These are phyloP conservation scores for Brettanomyces nanus DNA, from an alignment of 805 yeast species.

Conservation along the genomic window DNA sequence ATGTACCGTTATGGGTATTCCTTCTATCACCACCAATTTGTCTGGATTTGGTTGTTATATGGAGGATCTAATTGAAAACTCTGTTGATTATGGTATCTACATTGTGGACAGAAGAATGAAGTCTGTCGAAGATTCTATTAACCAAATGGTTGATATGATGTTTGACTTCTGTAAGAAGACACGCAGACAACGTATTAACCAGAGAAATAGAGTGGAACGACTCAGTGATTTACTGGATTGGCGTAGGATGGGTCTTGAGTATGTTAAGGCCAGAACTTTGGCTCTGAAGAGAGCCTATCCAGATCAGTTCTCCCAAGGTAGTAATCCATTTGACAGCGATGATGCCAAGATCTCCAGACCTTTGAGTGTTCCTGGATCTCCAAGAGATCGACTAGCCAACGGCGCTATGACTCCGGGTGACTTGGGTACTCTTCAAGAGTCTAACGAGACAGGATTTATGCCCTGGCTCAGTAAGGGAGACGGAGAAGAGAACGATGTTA, in stretches of 20 bases:
- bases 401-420: slow-evolving; percentile 94
- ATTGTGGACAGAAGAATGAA: slow-evolving; percentile 92
- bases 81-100: slow-evolving; percentile 93
- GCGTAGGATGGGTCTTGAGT: slow-evolving; percentile 97
- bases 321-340: slow-evolving; percentile 28
- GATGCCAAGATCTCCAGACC: slow-evolving; percentile 78
- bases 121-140: slow-evolving; percentile 86
- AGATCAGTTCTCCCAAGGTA: slow-evolving; percentile 51
- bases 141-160: slow-evolving; percentile 86
- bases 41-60: slow-evolving; percentile 98
- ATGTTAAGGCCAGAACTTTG: slow-evolving; percentile 87
- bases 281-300: slow-evolving; percentile 94
- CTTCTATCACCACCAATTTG: slow-evolving; percentile 90
- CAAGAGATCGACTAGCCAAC: slow-evolving; percentile 53
- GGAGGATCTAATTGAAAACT: slow-evolving; percentile 94
- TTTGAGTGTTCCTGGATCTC: slow-evolving; percentile 95
- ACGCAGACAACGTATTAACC: slow-evolving; percentile 95
- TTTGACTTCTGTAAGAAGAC: slow-evolving; percentile 81
- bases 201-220: slow-evolving; percentile 94
- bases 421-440: slow-evolving; percentile 91
- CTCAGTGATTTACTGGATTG: slow-evolving; percentile 89
- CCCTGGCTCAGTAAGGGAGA: slow-evolving; percentile 43
- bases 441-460: slow-evolving; percentile 76
- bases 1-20: slow-evolving; percentile 99
- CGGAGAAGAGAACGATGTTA: slow-evolving; percentile 30